Evolutionary conservation across 345 rosid genomes (phyloP), one percentile per base, ranked within the genome.

Genomic region (Brassica incana): DNA sequence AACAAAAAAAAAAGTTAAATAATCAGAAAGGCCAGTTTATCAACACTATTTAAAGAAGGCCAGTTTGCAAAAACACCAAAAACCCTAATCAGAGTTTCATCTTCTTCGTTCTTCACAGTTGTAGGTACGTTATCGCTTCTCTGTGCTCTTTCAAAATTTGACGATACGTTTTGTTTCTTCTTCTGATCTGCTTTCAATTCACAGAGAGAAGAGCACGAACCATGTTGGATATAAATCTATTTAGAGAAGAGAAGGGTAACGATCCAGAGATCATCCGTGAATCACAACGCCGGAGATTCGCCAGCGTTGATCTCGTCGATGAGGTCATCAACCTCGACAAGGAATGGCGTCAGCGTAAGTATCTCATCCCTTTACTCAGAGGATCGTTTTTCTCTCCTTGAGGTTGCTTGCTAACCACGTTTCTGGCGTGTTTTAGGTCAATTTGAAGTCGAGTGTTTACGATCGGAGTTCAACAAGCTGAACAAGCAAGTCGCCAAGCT

Each of bases 151-250:
- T 5, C 1, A 7, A 6, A 5, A 6, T 38, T 8, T 38, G 11
- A 38, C 9, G 43, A 38, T 38, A 38, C 43, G 10, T 8, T 5
- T 33, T 38, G 10, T 40, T 40, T 40, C 48, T 3, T 40, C 43
- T 8, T 40, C 11, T 40, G 14, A 40, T 3, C 48, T 40, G 48
- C 12, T 40, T 40, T 40, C 60, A 18, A 12, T 58, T 36, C 40
- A 56, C 18, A 67, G 69, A 72, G 72, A 36, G 32, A 50, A 40
- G 48, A 40, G 48, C 48, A 40, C 14, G 52, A 2, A 15, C 6
- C 6, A 93, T 93, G 97, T 73, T 93, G 88, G 98, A 93, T 85
- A 88, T 93, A 64, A 90, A 93, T 73, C 83, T 93, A 0, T 93
- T 93, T 35, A 79, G 98, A 64, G 88, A 82, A 82, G 94, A 91